Conservation (phyloP, 495 filamentous ascomycete genomes). For the Recurvomyces mirabilis region DNA sequence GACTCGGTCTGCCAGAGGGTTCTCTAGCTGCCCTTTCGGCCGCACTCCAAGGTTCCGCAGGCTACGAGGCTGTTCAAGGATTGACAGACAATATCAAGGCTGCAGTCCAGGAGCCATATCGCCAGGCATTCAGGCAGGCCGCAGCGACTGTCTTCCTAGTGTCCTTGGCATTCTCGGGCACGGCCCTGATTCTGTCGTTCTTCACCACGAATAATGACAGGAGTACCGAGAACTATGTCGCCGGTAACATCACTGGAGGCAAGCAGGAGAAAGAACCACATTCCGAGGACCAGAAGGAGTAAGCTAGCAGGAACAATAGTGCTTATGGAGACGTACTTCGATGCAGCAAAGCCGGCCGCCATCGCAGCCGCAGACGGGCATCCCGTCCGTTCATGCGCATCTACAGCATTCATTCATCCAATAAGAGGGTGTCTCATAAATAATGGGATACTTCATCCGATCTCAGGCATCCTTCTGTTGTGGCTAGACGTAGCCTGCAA, state of each 20-base stretch:
- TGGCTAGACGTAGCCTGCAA: too few relatives aligned
- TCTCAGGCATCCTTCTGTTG: too few relatives aligned
- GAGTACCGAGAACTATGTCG: constrained; percentile 9
- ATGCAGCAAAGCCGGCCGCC: too few relatives aligned
- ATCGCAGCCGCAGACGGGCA: too few relatives aligned
- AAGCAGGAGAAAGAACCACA: constrained; percentile 8
- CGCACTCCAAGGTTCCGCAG: constrained; percentile 7
- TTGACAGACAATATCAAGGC: constrained; percentile 6
- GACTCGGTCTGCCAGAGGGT: constrained; percentile 4
- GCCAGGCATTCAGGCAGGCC: constrained; percentile 3
- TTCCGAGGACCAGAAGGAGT: too few relatives aligned
- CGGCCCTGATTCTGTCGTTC: constrained; percentile 8
- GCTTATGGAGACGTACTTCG: too few relatives aligned
- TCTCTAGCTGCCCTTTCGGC: constrained; percentile 6
- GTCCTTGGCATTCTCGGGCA: constrained; percentile 9
- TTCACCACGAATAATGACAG: constrained; percentile 14
- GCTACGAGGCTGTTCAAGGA: constrained; percentile 6
- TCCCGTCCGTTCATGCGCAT: too few relatives aligned
- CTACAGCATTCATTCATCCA: too few relatives aligned
- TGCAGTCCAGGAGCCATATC: constrained; percentile 10
- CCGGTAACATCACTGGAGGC: constrained; percentile 6
- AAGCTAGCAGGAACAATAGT: too few relatives aligned
- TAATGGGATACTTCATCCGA: too few relatives aligned
- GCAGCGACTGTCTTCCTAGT: constrained; percentile 11
- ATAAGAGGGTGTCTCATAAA: too few relatives aligned